Base-by-base conservation (phyloP, 352 stramenopile genomes). In the Plasmopara viticola region DNA sequence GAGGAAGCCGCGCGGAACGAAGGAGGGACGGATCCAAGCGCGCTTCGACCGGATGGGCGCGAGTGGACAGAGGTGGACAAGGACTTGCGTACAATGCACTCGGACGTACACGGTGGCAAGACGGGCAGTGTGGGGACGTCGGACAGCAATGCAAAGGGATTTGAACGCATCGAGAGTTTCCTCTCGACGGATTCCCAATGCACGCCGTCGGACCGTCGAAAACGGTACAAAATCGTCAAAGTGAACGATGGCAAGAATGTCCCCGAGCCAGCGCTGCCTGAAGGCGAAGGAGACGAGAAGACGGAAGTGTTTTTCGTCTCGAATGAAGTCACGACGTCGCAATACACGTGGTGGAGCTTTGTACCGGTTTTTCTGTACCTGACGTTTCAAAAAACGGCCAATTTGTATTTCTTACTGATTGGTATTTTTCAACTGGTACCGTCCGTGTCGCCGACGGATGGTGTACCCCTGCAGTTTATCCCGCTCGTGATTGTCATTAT, bases 311-410 rank as follows among this genome's bases (percentile, higher is more conserved):
- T 70, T 28, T 91, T 88, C 34, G 62, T 74, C 8, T 81, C 73
- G 2, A 94, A 94, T 62, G 81, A 90, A 53, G 75, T 95, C 49
- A 83, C 75, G 53, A 95, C 85, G 38, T 89, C 79, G 13, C 72
- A 95, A 66, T 95, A 93, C 60, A 91, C 84, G 53, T 91, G 79
- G 81, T 95, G 83, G 83, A 92, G 73, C 54, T 93, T 95, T 56
- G 68, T 89, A 18, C 85, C 85, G 0, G 79, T 95, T 38, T 95
- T 95, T 43, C 58, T 95, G 15, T 94, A 90, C 44, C 49, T 90
- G 33, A 90, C 79, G 33, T 95, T 95, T 65, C 76, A 87, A 62
- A 93, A 93, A 69, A 92, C 79, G 0, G 85, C 85, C 20, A 94
- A 95, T 54, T 43, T 95, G 51, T 95, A 95, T 57, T 95, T 95